Evolutionary conservation across 2,329 filamentous ascomycete genomes (phyloP), one percentile per base, ranked within the genome.

Genomic region (Cercospora sesami): DNA sequence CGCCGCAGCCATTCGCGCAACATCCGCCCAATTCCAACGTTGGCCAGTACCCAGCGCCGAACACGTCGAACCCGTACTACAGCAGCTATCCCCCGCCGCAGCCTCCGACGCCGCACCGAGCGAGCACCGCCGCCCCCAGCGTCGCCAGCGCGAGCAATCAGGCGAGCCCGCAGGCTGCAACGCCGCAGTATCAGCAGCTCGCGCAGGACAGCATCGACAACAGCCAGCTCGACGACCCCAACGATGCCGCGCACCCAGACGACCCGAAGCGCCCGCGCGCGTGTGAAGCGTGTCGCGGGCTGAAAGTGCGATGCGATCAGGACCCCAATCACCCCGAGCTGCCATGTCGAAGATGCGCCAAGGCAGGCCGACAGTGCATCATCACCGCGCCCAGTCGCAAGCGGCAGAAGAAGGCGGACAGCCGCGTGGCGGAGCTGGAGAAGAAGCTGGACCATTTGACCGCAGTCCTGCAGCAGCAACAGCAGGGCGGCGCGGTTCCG

Each of bases 391-490:
- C 87, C 0, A 88, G 84, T 14, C 81, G 92, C 48, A 96, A 96
- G 81, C 86, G 93, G 55, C 92, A 94, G 82, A 96, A 94, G 83
- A 96, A 96, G 84, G 93, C 92, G 64, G 94, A 96, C 78, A 94
- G 89, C 72, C 86, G 93, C 62, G 93, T 97, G 12, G 91, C 93
- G 8, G 93, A 97, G 82, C 84, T 97, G 62, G 93, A 97, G 83
- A 93, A 90, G 83, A 96, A 96, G 82, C 94, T 97, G 71, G 93
- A 97, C 82, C 91, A 91, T 8, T 79, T 97, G 77, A 96, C 92
- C 7, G 91, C 92, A 6, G 93, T 89, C 39, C 78, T 97, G 71
- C 89, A 92, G 57, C 88, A 82, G 70, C 73, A 77, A 51, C 72
- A 74, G 53, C 33, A 68, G 33, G 45, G 60, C 33, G 64, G 68